A percentile compares a stretch with the other conserved stretches of the same genome.
phyloP scores from a whole-genome alignment of 768 basidiomycete species.

The Suillus subalutaceus region DNA sequence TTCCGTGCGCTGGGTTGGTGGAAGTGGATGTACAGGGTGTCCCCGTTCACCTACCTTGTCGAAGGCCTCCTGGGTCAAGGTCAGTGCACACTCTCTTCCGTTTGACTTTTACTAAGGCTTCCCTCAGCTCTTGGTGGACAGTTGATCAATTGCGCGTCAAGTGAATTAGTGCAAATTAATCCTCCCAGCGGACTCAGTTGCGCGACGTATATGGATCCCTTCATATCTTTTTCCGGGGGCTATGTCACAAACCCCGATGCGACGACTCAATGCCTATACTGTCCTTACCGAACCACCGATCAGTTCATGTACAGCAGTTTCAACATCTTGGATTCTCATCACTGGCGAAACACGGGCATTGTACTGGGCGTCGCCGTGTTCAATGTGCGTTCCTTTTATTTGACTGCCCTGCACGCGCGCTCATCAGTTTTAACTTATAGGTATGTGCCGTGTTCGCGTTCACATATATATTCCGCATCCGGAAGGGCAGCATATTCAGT shows the following conservation, averaged over 20 bases:
- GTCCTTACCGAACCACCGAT: slow-evolving; percentile 55
- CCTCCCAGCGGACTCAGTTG: slow-evolving; percentile 61
- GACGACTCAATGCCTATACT: slow-evolving; percentile 56
- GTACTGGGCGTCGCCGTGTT: slow-evolving; percentile 49
- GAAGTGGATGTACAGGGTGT: slow-evolving; percentile 44
- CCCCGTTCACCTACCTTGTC: slow-evolving; percentile 55
- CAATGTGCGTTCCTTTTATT: slow-evolving; percentile 43
- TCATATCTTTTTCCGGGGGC: slow-evolving; percentile 53
- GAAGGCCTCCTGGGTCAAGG: slow-evolving; percentile 42
- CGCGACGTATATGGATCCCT: slow-evolving; percentile 50
- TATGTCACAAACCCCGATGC: slow-evolving; percentile 60
- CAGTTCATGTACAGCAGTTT: slow-evolving; percentile 45
- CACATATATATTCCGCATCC: slow-evolving; percentile 5
- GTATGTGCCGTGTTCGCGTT: not conserved
- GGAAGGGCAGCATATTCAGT: not conserved
- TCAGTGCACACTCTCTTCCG: not conserved
- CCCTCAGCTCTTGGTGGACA: slow-evolving; percentile 44
- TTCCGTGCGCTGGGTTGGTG: slow-evolving; percentile 37
- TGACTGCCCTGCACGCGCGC: not conserved
- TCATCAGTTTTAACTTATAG: not conserved
- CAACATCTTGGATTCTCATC: slow-evolving; percentile 58
- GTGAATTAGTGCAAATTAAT: slow-evolving; percentile 55
- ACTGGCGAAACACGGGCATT: slow-evolving; percentile 59
- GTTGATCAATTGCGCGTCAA: slow-evolving; percentile 47
- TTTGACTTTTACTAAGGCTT: slow-evolving; percentile 4